Evolutionary conservation across 768 basidiomycete species (phyloP).

Genomic region (Sarcodon aspratus): DNA sequence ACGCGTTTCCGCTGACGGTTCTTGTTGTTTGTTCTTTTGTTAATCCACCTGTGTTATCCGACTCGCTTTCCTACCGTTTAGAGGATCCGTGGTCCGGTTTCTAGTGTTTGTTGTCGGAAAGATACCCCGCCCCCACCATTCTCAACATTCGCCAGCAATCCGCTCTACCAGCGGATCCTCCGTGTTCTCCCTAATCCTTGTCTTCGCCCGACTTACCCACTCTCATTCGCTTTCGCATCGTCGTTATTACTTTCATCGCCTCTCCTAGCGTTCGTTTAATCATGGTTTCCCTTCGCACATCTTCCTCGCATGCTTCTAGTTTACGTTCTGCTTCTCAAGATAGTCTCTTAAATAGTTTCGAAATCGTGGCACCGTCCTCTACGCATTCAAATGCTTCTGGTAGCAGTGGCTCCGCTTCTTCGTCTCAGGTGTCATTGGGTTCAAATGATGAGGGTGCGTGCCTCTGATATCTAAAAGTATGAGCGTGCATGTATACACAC

Average conservation of each 20-base stretch:
- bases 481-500: conserved; percentile 5
- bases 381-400: conserved; percentile 12
- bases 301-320: conserved; percentile 11
- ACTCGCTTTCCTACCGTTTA: no score
- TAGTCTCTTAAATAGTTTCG: conserved; percentile 9
- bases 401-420: conserved; percentile 28
- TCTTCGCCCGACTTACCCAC: conserved; percentile 1
- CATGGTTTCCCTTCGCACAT: conserved; percentile 14
- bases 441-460: conserved; percentile 53
- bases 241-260: conserved; percentile 6
- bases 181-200: conserved; percentile 3
- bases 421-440: conserved; percentile 45
- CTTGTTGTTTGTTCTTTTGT: no score
- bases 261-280: neutral
- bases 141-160: no score
- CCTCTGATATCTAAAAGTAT: conserved; percentile 2
- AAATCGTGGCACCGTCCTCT: conserved; percentile 11
- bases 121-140: no score
- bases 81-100: no score
- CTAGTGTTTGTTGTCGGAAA: no score
- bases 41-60: no score
- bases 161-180: no score
- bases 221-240: conserved; percentile 6
- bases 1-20: no score
- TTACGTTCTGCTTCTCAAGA: conserved; percentile 11